These are phyloP conservation scores for Fragilaria crotonensis DNA, from an alignment of 108 stramenopile species.

Conservation along the genomic window DNA sequence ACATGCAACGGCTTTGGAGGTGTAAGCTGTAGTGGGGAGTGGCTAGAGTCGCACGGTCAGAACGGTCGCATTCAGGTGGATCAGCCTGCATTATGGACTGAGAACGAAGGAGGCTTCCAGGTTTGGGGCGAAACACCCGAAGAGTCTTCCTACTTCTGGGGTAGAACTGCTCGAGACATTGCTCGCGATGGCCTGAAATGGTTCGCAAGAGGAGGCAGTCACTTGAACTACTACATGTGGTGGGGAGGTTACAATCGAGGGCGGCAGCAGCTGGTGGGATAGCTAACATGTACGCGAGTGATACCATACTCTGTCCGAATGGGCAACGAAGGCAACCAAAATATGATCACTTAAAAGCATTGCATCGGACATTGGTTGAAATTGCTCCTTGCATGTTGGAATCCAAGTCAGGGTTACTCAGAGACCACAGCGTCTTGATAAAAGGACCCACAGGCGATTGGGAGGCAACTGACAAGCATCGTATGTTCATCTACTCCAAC, in stretches of 20 bases:
- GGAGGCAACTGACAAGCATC: not conserved
- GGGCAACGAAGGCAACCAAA: slow-evolving; percentile 52
- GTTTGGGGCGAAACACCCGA: slow-evolving; percentile 43
- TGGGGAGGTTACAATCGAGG: slow-evolving; percentile 48
- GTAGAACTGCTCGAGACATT: slow-evolving; percentile 28
- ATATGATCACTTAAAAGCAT: slow-evolving; percentile 30
- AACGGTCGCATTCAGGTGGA: slow-evolving; percentile 43
- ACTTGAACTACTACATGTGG: slow-evolving; percentile 62
- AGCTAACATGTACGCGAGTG: slow-evolving; percentile 40
- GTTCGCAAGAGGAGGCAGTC: slow-evolving; percentile 59
- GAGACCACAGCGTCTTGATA: too few relatives aligned
- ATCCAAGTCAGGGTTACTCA: slow-evolving; percentile 22
- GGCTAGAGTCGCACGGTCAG: slow-evolving; percentile 47
- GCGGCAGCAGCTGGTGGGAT: slow-evolving; percentile 43
- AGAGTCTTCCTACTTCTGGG: slow-evolving; percentile 52
- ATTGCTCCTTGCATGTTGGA: slow-evolving; percentile 25
- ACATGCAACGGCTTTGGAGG: slow-evolving; percentile 54
- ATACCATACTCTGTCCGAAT: slow-evolving; percentile 37
- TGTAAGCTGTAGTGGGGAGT: slow-evolving; percentile 14
- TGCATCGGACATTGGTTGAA: slow-evolving; percentile 32
- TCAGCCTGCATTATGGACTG: slow-evolving; percentile 49
- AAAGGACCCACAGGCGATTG: too few relatives aligned
- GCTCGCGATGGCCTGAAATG: slow-evolving; percentile 33
- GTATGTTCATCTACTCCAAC: slow-evolving; percentile 16
- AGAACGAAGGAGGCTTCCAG: slow-evolving; percentile 47